Evolutionary conservation across 352 stramenopile species (phyloP).

Genomic region (Phytophthora litchii): DNA sequence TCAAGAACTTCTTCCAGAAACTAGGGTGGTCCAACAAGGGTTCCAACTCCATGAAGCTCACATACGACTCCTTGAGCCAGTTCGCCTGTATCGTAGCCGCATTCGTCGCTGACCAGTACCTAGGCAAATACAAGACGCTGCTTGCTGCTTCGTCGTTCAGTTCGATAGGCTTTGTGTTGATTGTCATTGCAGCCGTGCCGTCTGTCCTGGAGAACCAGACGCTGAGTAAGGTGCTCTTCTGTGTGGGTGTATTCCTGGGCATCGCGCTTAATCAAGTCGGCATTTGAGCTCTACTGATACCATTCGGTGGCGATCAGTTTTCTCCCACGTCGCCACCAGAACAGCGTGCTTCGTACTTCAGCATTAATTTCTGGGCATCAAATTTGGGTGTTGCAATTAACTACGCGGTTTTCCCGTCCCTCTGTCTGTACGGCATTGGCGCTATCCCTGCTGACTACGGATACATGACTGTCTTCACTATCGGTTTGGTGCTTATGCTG

Average conservation of each 20-base stretch:
- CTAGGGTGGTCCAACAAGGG: slow-evolving; percentile 60
- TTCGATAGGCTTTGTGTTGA: slow-evolving; percentile 51
- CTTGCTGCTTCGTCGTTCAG: slow-evolving; percentile 32
- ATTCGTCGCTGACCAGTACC: slow-evolving; percentile 60
- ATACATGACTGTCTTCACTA: slow-evolving; percentile 62
- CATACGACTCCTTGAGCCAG: slow-evolving; percentile 66
- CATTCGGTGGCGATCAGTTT: slow-evolving; percentile 45
- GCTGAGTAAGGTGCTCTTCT: slow-evolving; percentile 53
- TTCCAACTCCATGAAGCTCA: slow-evolving; percentile 68
- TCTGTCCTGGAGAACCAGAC: slow-evolving; percentile 32
- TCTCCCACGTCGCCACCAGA: slow-evolving; percentile 8
- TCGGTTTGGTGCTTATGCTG: slow-evolving; percentile 48
- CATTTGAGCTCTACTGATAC: slow-evolving; percentile 60
- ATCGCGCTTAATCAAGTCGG: slow-evolving; percentile 52
- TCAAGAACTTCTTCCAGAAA: slow-evolving; percentile 71
- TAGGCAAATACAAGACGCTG: slow-evolving; percentile 48
- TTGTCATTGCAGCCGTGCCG: slow-evolving; percentile 51
- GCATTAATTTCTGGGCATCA: slow-evolving; percentile 62
- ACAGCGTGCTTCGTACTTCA: slow-evolving; percentile 17
- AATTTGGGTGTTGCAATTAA: slow-evolving; percentile 74
- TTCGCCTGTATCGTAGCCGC: slow-evolving; percentile 59
- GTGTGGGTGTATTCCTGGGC: slow-evolving; percentile 54
- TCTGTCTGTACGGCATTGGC: slow-evolving; percentile 71
- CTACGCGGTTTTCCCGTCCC: slow-evolving; percentile 75
- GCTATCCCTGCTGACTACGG: slow-evolving; percentile 41